These are phyloP conservation scores for Daldinia grandis DNA, from an alignment of 495 filamentous ascomycete genomes.

Conservation along the genomic window DNA sequence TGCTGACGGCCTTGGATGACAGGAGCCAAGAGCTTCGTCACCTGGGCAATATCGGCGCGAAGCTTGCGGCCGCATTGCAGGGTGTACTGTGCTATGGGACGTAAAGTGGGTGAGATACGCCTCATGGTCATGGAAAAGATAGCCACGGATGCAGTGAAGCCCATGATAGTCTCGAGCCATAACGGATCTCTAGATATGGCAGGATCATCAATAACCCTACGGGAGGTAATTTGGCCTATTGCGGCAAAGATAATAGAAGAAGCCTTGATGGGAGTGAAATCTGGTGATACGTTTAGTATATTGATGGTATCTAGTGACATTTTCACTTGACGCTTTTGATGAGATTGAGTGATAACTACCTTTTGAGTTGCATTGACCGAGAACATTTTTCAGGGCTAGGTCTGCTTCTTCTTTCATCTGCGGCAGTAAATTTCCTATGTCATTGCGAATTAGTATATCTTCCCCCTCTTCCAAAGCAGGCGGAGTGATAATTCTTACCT, in stretches of 20 bases:
- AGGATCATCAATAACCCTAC: background rate
- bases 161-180: constrained; percentile 7
- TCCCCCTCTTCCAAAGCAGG: background rate
- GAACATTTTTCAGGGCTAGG: background rate
- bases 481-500: background rate
- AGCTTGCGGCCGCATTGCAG: background rate
- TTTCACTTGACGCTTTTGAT: background rate
- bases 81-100: background rate
- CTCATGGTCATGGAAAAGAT: constrained; percentile 3
- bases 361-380: background rate
- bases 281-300: background rate
- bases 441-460: background rate
- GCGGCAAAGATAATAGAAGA: background rate
- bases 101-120: background rate
- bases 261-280: background rate
- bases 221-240: background rate
- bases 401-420: constrained; percentile 1
- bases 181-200: background rate
- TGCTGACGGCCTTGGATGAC: background rate
- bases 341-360: background rate
- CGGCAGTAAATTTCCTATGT: background rate
- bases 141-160: background rate
- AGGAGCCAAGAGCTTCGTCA: background rate
- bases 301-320: background rate
- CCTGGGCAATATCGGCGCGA: background rate